Evolutionary conservation across 768 basidiomycete genomes (phyloP).

Genomic region (Paxillus ammoniavirescens): DNA sequence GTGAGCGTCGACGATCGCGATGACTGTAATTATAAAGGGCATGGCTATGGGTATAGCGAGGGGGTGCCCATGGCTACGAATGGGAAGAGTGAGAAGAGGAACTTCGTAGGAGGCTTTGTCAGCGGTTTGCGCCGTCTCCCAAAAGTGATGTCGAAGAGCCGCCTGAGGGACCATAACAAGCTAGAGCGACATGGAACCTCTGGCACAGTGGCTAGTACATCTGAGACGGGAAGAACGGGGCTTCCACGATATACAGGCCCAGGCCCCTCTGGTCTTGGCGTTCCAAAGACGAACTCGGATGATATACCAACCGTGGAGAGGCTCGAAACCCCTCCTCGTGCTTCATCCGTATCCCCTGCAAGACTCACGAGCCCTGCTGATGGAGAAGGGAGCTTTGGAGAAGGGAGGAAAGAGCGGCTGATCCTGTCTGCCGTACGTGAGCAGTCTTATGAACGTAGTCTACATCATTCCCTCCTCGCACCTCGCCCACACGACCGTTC

Average conservation of each 20-base stretch:
- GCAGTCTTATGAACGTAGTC: constrained; percentile 17
- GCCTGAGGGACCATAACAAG: constrained; percentile 25
- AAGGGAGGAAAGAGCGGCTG: constrained; percentile 24
- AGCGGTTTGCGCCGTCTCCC: constrained; percentile 30
- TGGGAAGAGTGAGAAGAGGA: constrained; percentile 32
- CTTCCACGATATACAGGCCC: constrained; percentile 23
- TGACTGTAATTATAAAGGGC: constrained; percentile 16
- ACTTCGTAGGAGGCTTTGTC: constrained; percentile 30
- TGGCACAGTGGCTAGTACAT: background rate
- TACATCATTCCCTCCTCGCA: constrained; percentile 10
- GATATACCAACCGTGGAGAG: constrained; percentile 30
- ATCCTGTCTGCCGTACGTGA: constrained; percentile 25
- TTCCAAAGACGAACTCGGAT: constrained; percentile 24
- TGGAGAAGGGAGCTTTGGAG: constrained; percentile 19
- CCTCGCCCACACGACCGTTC: constrained; percentile 20
- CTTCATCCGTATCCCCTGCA: constrained; percentile 22
- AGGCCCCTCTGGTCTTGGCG: constrained; percentile 9
- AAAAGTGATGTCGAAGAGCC: constrained; percentile 32
- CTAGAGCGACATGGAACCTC: constrained; percentile 19
- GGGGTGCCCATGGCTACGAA: constrained; percentile 16
- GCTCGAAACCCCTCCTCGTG: constrained; percentile 23
- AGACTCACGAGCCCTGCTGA: constrained; percentile 14
- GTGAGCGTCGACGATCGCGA: constrained; percentile 26
- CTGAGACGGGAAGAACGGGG: constrained; percentile 10
- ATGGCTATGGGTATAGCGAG: constrained; percentile 26